Evolutionary conservation across 495 filamentous ascomycete species (phyloP).

Genomic region (Chaetomium cochliodes): DNA sequence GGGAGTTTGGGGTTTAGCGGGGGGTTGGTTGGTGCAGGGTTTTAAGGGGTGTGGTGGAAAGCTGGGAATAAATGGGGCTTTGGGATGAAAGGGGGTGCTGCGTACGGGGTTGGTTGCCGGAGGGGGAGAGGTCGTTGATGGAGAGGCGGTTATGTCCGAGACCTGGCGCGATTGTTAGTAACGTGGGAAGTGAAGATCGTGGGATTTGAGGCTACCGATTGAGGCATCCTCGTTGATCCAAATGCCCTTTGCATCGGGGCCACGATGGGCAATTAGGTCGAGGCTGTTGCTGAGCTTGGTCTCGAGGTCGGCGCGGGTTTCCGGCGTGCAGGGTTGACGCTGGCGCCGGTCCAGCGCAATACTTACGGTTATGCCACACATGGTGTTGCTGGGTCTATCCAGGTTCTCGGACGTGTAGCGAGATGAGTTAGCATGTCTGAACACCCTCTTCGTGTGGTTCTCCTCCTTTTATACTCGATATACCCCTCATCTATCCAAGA

Average conservation of each 20-base stretch:
- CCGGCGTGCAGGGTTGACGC: background rate
- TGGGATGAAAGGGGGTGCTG: too few species aligned
- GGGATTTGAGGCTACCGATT: too few species aligned
- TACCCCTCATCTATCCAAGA: too few species aligned
- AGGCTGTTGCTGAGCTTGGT: slow-evolving; percentile 29
- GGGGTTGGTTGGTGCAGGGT: background rate
- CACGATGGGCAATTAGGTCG: slow-evolving; percentile 47
- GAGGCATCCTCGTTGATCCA: slow-evolving; percentile 46
- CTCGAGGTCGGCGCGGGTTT: slow-evolving; percentile 5
- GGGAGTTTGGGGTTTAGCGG: background rate
- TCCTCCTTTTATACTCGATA: too few species aligned
- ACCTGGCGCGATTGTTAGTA: background rate
- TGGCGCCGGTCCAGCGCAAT: slow-evolving; percentile 17
- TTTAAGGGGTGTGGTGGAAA: too few species aligned
- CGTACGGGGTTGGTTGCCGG: slow-evolving; percentile 45
- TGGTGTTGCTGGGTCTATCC: background rate
- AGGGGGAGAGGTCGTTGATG: slow-evolving; percentile 52
- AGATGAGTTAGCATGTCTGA: too few species aligned
- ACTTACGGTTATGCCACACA: slow-evolving; percentile 23
- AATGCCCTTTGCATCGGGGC: slow-evolving; percentile 46
- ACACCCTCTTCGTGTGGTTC: too few species aligned
- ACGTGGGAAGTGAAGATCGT: too few species aligned
- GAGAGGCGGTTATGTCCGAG: slow-evolving; percentile 42
- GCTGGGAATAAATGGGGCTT: too few species aligned
- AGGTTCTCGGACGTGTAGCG: too few species aligned